Evolutionary conservation across 305 asterid genomes (phyloP).

Genomic region (Rubia balearica): DNA sequence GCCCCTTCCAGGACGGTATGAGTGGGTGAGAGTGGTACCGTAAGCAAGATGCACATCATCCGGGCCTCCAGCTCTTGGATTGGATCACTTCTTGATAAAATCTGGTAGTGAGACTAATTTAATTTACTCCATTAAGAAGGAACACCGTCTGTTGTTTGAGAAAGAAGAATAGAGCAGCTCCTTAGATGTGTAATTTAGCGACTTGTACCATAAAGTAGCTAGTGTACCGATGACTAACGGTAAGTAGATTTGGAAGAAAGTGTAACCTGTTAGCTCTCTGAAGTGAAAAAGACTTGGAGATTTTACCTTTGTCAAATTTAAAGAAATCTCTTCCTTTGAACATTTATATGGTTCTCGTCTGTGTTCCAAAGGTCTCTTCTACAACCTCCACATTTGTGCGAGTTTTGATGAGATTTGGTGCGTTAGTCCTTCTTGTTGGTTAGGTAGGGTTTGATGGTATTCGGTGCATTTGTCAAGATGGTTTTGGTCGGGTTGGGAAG

Average conservation of each 20-base stretch:
- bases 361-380: not conserved
- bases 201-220: slow-evolving; percentile 37
- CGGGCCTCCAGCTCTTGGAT: not conserved
- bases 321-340: slow-evolving; percentile 5
- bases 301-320: slow-evolving; percentile 6
- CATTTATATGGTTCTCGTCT: not conserved
- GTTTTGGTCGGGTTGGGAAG: not conserved
- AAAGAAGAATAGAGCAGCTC: slow-evolving; percentile 9
- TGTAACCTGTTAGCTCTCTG: slow-evolving; percentile 33
- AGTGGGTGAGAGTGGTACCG: slow-evolving; percentile 49
- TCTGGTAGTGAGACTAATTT: slow-evolving; percentile 14
- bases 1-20: slow-evolving; percentile 72
- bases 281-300: slow-evolving; percentile 10
- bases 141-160: not conserved
- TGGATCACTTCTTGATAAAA: not conserved
- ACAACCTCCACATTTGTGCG: not conserved
- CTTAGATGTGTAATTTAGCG: slow-evolving; percentile 33
- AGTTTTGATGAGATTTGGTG: not conserved
- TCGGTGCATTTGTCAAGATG: not conserved
- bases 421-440: no score
- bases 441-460: not conserved
- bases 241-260: slow-evolving; percentile 28
- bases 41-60: not conserved
- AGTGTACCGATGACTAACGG: slow-evolving; percentile 33
- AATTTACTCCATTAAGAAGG: slow-evolving; percentile 6